These are phyloP conservation scores for Celoporthe dispersa DNA, from an alignment of 2,329 filamentous ascomycete species.

Conservation along the genomic window DNA sequence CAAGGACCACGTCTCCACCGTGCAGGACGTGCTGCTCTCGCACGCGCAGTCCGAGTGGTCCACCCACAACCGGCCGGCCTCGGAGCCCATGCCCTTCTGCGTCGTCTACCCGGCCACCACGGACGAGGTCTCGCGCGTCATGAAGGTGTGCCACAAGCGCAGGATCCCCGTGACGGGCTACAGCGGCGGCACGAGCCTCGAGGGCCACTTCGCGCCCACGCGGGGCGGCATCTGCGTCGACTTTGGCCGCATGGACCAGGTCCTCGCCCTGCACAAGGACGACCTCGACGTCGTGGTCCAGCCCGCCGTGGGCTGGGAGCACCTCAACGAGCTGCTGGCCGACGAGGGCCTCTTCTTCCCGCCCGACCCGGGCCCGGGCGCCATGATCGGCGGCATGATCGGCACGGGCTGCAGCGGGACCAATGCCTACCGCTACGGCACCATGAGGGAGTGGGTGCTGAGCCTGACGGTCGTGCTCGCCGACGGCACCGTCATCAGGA, in stretches of 20 bases:
- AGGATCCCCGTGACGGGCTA: slow-evolving; percentile 86
- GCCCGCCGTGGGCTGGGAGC: slow-evolving; percentile 78
- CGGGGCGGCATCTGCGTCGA: slow-evolving; percentile 84
- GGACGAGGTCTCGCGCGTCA: slow-evolving; percentile 81
- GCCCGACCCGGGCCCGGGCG: slow-evolving; percentile 81
- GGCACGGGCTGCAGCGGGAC: slow-evolving; percentile 71
- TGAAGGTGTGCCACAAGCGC: slow-evolving; percentile 84
- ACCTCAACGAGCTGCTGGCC: slow-evolving; percentile 71
- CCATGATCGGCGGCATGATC: slow-evolving; percentile 83
- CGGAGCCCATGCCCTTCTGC: slow-evolving; percentile 24
- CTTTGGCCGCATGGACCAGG: slow-evolving; percentile 82
- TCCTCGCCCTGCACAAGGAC: slow-evolving; percentile 76
- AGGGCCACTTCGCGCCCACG: slow-evolving; percentile 87
- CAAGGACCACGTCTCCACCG: slow-evolving; percentile 66
- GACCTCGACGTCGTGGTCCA: slow-evolving; percentile 77
- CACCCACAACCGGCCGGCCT: slow-evolving; percentile 38
- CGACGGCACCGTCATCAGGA: slow-evolving; percentile 87
- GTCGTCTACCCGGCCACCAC: slow-evolving; percentile 56
- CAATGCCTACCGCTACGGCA: slow-evolving; percentile 83
- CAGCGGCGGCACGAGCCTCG: slow-evolving; percentile 85
- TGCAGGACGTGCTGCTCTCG: slow-evolving; percentile 55
- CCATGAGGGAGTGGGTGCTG: slow-evolving; percentile 87
- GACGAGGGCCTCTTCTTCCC: slow-evolving; percentile 79
- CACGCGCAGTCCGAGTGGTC: slow-evolving; percentile 69
- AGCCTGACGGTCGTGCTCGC: slow-evolving; percentile 81